Percentiles rank a stretch among this genome's conserved stretches.
Evolutionary conservation across 441 rosid genomes (phyloP).

Genomic region (Croton laevigatus): DNA sequence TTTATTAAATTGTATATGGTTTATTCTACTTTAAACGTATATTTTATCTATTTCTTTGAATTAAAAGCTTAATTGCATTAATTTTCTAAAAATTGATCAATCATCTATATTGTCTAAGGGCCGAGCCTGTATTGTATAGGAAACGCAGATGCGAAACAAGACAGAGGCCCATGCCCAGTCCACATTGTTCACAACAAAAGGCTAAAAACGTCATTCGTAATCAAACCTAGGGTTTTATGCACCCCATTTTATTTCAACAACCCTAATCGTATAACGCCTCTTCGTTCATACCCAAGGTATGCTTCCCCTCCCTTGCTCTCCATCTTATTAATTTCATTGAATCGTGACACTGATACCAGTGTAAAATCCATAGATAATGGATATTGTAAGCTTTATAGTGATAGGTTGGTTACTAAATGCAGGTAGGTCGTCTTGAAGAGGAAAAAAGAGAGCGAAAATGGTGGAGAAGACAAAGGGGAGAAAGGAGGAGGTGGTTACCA

Average conservation of each 20-base stretch:
- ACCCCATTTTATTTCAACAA: background rate
- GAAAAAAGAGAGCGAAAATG: conserved; percentile 28
- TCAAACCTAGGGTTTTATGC: conserved; percentile 13
- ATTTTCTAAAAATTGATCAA: too few relatives aligned
- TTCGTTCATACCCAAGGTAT: background rate
- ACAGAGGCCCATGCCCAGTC: too few relatives aligned
- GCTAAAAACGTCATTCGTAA: background rate
- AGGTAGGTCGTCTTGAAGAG: conserved; percentile 12
- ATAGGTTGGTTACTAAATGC: conserved; percentile 14
- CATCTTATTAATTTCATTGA: background rate
- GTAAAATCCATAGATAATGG: background rate
- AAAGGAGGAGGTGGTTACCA: conserved; percentile 85
- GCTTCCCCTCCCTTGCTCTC: background rate
- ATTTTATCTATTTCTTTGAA: too few relatives aligned
- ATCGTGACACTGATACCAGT: background rate
- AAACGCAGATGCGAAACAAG: too few relatives aligned
- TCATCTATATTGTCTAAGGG: too few relatives aligned
- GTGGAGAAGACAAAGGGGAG: conserved; percentile 74
- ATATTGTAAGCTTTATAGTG: background rate
- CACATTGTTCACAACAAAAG: background rate
- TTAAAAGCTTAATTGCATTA: too few relatives aligned
- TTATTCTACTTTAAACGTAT: too few relatives aligned
- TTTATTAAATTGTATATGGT: too few relatives aligned
- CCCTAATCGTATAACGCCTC: background rate
- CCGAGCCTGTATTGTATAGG: too few relatives aligned